A percentile compares a stretch with the other conserved stretches of the same genome.
Evolutionary conservation across 768 basidiomycete genomes (phyloP).

Genomic region (Mycena latifolia): DNA sequence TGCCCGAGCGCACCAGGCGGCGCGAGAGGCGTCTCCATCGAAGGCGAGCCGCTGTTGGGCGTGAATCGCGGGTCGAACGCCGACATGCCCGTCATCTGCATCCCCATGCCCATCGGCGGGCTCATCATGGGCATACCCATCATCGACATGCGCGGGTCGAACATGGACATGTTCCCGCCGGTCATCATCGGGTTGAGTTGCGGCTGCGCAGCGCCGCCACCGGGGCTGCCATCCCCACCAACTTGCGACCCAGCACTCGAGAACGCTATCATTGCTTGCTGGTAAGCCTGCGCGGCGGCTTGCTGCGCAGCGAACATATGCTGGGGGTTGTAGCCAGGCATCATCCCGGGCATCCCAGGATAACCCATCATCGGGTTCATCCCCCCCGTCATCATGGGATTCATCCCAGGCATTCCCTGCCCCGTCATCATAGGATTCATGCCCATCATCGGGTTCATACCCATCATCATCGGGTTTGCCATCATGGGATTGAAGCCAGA

Average conservation of each 20-base stretch:
- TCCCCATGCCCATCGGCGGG: slow-evolving; percentile 53
- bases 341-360: slow-evolving; percentile 78
- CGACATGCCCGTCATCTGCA: slow-evolving; percentile 76
- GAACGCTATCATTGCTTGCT: slow-evolving; percentile 89
- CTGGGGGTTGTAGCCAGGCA: slow-evolving; percentile 71
- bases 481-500: slow-evolving; percentile 77
- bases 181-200: slow-evolving; percentile 71
- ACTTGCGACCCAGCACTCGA: slow-evolving; percentile 80
- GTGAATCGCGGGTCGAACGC: slow-evolving; percentile 71
- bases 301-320: slow-evolving; percentile 91
- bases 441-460: slow-evolving; percentile 63
- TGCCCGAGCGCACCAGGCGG: slow-evolving; percentile 50
- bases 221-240: slow-evolving; percentile 66
- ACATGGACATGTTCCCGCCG: slow-evolving; percentile 64
- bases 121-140: slow-evolving; percentile 65
- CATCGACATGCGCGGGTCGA: slow-evolving; percentile 88
- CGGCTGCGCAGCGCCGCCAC: slow-evolving; percentile 48
- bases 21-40: slow-evolving; percentile 50
- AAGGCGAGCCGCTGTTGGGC: slow-evolving; percentile 46
- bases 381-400: slow-evolving; percentile 49
- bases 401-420: slow-evolving; percentile 37
- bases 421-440: slow-evolving; percentile 57
- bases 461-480: slow-evolving; percentile 76
- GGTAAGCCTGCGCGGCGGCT: slow-evolving; percentile 86
- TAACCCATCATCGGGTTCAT: slow-evolving; percentile 67